Evolutionary conservation across 495 filamentous ascomycete genomes (phyloP).

Genomic region (Immersiella caudata): DNA sequence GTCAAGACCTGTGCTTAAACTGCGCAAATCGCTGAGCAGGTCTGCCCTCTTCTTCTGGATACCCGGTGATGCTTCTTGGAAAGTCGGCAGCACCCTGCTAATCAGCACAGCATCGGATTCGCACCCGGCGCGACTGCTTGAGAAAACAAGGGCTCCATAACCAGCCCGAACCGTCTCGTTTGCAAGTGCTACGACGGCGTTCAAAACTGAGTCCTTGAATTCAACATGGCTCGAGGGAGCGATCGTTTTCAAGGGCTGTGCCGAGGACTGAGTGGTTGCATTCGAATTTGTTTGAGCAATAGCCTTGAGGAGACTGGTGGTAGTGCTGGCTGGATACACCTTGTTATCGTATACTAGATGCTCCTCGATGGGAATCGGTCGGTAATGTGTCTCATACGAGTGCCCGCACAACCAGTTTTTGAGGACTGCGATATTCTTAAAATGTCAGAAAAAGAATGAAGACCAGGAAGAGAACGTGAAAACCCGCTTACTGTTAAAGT

Average conservation of each 20-base stretch:
- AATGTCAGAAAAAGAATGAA: not conserved
- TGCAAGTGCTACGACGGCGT: slow-evolving; percentile 70
- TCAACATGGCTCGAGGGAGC: slow-evolving; percentile 60
- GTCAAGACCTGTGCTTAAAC: slow-evolving; percentile 68
- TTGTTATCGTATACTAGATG: slow-evolving; percentile 75
- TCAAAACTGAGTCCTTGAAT: slow-evolving; percentile 64
- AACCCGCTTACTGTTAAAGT: slow-evolving; percentile 63
- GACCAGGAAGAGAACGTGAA: not conserved
- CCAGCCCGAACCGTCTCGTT: slow-evolving; percentile 67
- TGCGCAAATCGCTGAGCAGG: slow-evolving; percentile 68
- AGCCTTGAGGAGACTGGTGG: slow-evolving; percentile 64
- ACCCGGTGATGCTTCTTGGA: slow-evolving; percentile 45
- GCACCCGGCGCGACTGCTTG: slow-evolving; percentile 66
- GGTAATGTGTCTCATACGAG: slow-evolving; percentile 73
- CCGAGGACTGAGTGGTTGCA: slow-evolving; percentile 40
- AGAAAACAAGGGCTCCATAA: slow-evolving; percentile 77
- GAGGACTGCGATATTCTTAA: slow-evolving; percentile 65
- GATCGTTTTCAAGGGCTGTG: slow-evolving; percentile 47
- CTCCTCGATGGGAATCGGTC: slow-evolving; percentile 74
- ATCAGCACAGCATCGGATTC: slow-evolving; percentile 67
- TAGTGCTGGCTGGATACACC: slow-evolving; percentile 66
- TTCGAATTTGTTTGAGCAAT: slow-evolving; percentile 55
- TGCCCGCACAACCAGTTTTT: slow-evolving; percentile 73
- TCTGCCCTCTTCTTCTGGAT: slow-evolving; percentile 64
- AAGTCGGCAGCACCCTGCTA: slow-evolving; percentile 61